Conservation (phyloP, 345 rosid genomes). For the Eucalyptus caleyi region DNA sequence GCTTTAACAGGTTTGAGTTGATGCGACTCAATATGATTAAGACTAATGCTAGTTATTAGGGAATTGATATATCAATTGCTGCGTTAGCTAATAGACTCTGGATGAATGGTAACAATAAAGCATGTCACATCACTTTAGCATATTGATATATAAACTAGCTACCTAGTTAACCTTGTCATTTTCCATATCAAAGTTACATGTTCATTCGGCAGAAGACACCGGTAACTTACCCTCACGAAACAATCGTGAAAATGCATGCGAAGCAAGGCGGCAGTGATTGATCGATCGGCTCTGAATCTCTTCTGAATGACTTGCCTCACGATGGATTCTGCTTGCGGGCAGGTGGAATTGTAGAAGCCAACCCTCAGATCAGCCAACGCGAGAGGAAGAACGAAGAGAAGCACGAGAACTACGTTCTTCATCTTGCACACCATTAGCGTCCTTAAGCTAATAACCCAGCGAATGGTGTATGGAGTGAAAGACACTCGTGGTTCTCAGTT, state of each 20-base stretch:
- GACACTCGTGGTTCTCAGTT: neutral
- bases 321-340: constrained; percentile 61
- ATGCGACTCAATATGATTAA: neutral
- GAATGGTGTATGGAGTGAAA: neutral
- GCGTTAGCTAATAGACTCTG: neutral
- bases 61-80: neutral
- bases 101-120: neutral
- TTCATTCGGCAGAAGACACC: neutral
- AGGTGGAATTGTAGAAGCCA: constrained; percentile 41
- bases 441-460: neutral
- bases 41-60: neutral
- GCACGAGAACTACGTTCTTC: neutral
- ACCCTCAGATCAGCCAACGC: constrained; percentile 23
- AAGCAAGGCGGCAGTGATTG: constrained; percentile 58
- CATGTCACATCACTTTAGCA: neutral
- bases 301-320: constrained; percentile 19
- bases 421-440: neutral
- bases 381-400: neutral
- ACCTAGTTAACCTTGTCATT: neutral
- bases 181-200: neutral
- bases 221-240: constrained; percentile 41
- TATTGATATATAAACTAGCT: neutral
- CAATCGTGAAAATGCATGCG: constrained; percentile 91
- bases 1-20: neutral
- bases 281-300: constrained; percentile 19